Evolutionary conservation across 768 basidiomycete genomes (phyloP), one percentile per base, ranked within the genome.

Genomic region (Omphalotus guepiniiformis): DNA sequence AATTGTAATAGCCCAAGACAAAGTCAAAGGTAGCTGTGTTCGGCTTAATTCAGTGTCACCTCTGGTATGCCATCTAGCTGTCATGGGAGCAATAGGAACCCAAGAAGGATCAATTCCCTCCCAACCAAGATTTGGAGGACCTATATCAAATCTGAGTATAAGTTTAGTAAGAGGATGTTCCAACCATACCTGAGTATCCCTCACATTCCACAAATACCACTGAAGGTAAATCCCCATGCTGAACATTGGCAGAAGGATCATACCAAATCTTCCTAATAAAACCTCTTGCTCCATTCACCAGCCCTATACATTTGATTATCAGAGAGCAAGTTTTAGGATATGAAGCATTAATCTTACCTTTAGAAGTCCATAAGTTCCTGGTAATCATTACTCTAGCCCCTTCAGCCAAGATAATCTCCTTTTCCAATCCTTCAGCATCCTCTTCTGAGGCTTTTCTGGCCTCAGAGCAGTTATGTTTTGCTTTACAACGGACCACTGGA

Each of bases 341-440:
- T 48, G 12, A 6, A n/a, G 47, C 38, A 49, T 52, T 49, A 1
- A 52, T 47, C 11, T 44, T 40, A 51, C 57, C 57, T 39, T 58
- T 46, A 4, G 49, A 39, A 18, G 48, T 48, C 55, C 55, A 63
- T 1, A 63, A 43, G 50, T 63, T 63, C 11, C 51, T 38, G 12
- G 56, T 61, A 18, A 61, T 50, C 57, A 60, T 61, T 0, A 58
- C 47, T 34, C 49, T 48, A 1, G 61, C n/a, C n/a, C n/a, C n/a
- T n/a, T n/a, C n/a, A n/a, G n/a, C n/a, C n/a, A n/a, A n/a, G n/a
- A n/a, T n/a, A 23, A 61, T 44, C 21, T 56, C 37, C 3, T 41
- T 40, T 34, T 59, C 55, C 8, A 63, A 45, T 2, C 60, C 57
- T 34, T 55, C 56, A 15, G 58, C 57, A 32, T 63, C 55, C n/a